These are phyloP conservation scores for Cryptosporidium xiaoi DNA, from an alignment of 169 alveolate genomes.

Conservation along the genomic window DNA sequence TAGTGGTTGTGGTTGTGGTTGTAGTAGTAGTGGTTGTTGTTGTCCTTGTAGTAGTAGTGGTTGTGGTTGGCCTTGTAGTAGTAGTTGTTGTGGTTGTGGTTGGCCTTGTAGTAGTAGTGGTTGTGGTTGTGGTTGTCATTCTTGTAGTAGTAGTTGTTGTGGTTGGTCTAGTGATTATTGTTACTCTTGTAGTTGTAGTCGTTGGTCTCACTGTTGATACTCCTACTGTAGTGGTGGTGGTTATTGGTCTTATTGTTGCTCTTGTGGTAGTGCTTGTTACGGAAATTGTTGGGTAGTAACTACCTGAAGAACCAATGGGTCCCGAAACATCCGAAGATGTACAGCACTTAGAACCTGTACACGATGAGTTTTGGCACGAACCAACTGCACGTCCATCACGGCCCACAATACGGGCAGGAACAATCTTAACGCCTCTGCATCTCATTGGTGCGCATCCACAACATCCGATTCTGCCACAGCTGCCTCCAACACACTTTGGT, in stretches of 20 bases:
- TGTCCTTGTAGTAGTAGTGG: neutral
- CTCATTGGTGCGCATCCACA: slow-evolving; percentile 46
- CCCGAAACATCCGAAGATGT: neutral
- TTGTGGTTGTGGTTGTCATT: neutral
- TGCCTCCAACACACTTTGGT: slow-evolving; percentile 53
- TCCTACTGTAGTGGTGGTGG: neutral
- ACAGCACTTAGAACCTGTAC: neutral
- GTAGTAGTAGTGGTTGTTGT: neutral
- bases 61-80: neutral
- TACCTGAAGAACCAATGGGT: neutral
- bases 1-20: slow-evolving; percentile 1
- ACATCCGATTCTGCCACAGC: slow-evolving; percentile 15
- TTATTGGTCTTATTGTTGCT: neutral
- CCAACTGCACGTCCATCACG: slow-evolving; percentile 49
- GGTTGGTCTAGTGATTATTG: neutral
- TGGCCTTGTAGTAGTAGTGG: slow-evolving; percentile 11
- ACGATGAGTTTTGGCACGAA: slow-evolving; percentile 7
- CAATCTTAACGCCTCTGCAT: slow-evolving; percentile 39
- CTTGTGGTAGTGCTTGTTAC: slow-evolving; percentile 1
- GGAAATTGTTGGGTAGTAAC: neutral
- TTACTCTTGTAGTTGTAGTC: slow-evolving; percentile 1
- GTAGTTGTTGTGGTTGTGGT: slow-evolving; percentile 1
- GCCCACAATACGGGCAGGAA: slow-evolving; percentile 62
- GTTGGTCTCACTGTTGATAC: neutral
- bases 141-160: neutral